Evolutionary conservation across 78 protist species (phyloP).

Genomic region (Planoprotostelium fungivorum): DNA sequence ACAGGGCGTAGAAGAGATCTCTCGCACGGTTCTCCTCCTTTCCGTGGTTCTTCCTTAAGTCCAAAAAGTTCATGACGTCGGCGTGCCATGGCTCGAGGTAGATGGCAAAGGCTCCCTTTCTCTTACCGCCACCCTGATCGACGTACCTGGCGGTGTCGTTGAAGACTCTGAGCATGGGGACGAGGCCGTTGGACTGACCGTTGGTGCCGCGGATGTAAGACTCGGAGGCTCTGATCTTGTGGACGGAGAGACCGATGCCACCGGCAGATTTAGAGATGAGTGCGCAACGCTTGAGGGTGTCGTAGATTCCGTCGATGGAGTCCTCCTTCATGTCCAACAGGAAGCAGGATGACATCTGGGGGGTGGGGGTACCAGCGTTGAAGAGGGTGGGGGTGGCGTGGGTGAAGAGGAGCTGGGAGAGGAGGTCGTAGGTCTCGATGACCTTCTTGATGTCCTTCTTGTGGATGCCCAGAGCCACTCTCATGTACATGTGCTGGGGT

Average conservation of each 20-base stretch:
- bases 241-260: constrained; percentile 93
- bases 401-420: constrained; percentile 73
- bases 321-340: constrained; percentile 90
- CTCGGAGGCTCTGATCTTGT: constrained; percentile 88
- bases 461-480: constrained; percentile 96
- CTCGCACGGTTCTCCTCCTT: constrained; percentile 92
- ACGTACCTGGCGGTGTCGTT: constrained; percentile 96
- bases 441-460: constrained; percentile 66
- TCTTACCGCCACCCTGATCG: constrained; percentile 96
- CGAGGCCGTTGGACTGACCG: constrained; percentile 91
- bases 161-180: constrained; percentile 98
- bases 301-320: constrained; percentile 94
- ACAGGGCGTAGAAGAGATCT: constrained; percentile 96
- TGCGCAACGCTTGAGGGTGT: constrained; percentile 92
- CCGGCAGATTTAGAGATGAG: constrained; percentile 93
- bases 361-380: constrained; percentile 94
- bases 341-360: constrained; percentile 96
- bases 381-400: constrained; percentile 98
- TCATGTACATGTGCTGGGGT: constrained; percentile 98
- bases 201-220: constrained; percentile 91
- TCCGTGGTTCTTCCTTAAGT: constrained; percentile 84
- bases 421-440: constrained; percentile 84
- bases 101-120: constrained; percentile 97
- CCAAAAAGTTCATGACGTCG: constrained; percentile 88
- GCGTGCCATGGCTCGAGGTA: constrained; percentile 99